Percentiles rank a stretch among this genome's conserved stretches.
These are phyloP conservation scores for Thermothielavioides terrestris DNA, from an alignment of 495 filamentous ascomycete species.

Conservation along the genomic window DNA sequence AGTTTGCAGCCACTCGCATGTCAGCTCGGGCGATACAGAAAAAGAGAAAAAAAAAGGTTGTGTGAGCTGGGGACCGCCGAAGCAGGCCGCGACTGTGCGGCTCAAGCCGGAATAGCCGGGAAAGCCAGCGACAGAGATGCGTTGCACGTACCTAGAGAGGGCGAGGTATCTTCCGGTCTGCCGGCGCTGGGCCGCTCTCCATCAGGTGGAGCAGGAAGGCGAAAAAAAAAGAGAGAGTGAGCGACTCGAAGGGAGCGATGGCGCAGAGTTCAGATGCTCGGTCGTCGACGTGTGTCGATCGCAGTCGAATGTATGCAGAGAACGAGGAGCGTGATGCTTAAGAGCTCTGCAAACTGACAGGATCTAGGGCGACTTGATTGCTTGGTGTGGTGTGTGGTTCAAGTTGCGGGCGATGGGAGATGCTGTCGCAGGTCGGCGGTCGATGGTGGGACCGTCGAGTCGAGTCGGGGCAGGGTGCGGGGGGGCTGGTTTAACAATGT, in stretches of 20 bases:
- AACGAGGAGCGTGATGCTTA: too few relatives aligned
- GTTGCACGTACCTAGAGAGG: conserved; percentile 1
- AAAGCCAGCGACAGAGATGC: too few relatives aligned
- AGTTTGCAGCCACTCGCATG: background rate
- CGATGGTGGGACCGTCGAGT: background rate
- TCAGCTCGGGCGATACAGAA: background rate
- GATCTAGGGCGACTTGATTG: too few relatives aligned
- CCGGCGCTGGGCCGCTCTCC: background rate
- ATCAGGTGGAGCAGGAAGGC: background rate
- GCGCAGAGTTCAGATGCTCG: too few relatives aligned
- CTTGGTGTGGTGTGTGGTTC: too few relatives aligned
- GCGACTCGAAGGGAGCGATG: conserved; percentile 1
- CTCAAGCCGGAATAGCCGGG: background rate
- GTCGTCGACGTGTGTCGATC: too few relatives aligned
- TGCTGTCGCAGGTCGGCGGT: background rate
- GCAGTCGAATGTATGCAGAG: too few relatives aligned
- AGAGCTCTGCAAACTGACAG: too few relatives aligned
- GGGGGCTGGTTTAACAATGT: conserved; percentile 9
- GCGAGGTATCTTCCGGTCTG: background rate
- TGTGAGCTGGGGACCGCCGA: background rate
- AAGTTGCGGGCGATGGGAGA: too few relatives aligned
- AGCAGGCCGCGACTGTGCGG: background rate
- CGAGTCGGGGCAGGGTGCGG: background rate
- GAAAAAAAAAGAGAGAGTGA: background rate
- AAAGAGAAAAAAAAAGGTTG: background rate